A percentile compares a stretch with the other conserved stretches of the same genome.
Evolutionary conservation across 768 basidiomycete species (phyloP).

Genomic region (Sporobolomyces roseus): DNA sequence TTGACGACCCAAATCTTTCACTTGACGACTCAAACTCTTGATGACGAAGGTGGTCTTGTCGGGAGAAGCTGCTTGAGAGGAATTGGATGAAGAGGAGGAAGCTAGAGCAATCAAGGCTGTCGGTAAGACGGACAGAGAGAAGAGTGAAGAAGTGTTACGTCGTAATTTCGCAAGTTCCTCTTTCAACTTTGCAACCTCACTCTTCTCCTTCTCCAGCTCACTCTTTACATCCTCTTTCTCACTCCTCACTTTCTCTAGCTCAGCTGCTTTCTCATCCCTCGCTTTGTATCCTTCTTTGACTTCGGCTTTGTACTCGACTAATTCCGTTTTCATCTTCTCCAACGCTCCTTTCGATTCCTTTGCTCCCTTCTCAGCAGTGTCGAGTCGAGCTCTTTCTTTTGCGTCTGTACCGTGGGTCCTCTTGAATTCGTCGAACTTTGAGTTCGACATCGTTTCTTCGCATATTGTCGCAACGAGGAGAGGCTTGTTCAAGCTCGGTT

Average conservation of each 20-base stretch:
- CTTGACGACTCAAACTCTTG: not conserved
- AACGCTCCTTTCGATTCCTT: not conserved
- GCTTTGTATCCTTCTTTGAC: conserved; percentile 1
- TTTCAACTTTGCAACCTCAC: not conserved
- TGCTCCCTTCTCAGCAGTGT: too few species aligned
- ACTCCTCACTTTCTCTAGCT: not conserved
- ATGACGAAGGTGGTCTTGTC: not conserved
- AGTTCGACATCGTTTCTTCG: not conserved
- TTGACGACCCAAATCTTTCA: not conserved
- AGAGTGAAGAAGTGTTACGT: too few species aligned
- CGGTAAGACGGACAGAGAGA: too few species aligned
- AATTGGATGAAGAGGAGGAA: not conserved
- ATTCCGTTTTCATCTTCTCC: not conserved
- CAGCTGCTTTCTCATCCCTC: not conserved
- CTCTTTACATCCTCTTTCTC: too few species aligned
- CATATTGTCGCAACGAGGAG: not conserved
- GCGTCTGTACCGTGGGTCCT: not conserved
- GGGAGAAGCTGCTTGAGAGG: not conserved
- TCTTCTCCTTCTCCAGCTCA: not conserved
- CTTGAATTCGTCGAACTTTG: not conserved
- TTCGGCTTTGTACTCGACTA: not conserved
- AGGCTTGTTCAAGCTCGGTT: too few species aligned
- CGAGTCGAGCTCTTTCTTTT: not conserved
- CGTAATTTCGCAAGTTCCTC: not conserved
- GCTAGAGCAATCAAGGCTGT: too few species aligned